These are phyloP conservation scores for Exophiala phaeomuriformis DNA, from an alignment of 2,329 filamentous ascomycete species.

Conservation along the genomic window DNA sequence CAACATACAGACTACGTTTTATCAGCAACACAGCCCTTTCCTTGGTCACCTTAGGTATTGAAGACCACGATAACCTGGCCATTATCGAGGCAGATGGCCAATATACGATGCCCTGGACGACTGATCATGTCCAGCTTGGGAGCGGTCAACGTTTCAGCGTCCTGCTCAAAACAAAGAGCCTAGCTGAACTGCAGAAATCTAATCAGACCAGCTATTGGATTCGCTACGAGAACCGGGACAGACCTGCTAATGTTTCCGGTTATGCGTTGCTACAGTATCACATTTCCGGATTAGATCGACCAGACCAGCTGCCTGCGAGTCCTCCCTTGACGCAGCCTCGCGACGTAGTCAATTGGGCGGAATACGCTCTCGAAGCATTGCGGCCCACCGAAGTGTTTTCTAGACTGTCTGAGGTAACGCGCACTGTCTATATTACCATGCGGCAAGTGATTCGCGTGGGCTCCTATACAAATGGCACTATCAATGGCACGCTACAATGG, in stretches of 20 bases:
- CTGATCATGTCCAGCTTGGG: conserved; percentile 49
- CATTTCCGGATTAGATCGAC: not conserved
- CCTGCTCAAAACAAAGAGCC: conserved; percentile 48
- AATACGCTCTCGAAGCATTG: no score
- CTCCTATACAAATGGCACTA: no score
- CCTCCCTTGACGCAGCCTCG: no score
- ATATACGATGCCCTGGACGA: conserved; percentile 29
- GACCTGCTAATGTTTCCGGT: conserved; percentile 21
- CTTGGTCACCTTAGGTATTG: conserved; percentile 48
- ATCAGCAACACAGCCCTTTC: conserved; percentile 54
- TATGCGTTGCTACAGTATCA: conserved; percentile 30
- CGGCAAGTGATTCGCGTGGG: no score
- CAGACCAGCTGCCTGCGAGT: no score
- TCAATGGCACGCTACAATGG: no score
- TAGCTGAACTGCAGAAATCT: conserved; percentile 27
- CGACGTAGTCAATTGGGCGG: no score
- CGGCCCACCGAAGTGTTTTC: no score
- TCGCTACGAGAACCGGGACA: conserved; percentile 29
- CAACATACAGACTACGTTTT: conserved; percentile 56
- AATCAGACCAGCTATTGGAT: conserved; percentile 45
- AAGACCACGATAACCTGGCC: conserved; percentile 49
- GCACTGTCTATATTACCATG: no score
- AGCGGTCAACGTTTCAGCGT: conserved; percentile 55
- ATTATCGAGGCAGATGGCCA: conserved; percentile 56
- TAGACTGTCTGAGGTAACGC: no score